Evolutionary conservation across 1,284 basidiomycete genomes (phyloP), one percentile per base, ranked within the genome.

Genomic region (Exobasidium rhododendri): DNA sequence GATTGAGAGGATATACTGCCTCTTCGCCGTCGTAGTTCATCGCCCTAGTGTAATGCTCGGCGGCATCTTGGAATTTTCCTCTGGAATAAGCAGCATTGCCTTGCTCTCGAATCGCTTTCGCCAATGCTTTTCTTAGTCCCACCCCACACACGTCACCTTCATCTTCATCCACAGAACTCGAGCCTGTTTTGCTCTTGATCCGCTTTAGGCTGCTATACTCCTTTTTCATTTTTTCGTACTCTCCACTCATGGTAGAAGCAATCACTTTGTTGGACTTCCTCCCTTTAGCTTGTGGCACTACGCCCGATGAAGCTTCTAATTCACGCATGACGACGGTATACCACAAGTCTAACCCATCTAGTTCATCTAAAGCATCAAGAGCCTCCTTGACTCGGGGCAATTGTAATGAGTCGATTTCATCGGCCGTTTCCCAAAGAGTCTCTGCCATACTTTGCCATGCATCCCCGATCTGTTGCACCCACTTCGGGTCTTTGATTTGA

Each of bases 261-360:
- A 40, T 7, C 17, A 17, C 17, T 30, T 4, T 6, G 49, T 11
- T 6, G 35, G n/a, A 14, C 30, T 29, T 55, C 30, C 29, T 55
- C 30, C 3, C 20, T 6, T 44, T 32, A 31, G n/a, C 17, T 40
- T 40, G 35, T 40, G 7, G 35, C 17, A 40, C 35, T 40, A 17
- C 7, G 7, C 35, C n/a, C 22, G 47, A 24, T 13, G 20, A 50
- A 50, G 35, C 62, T 26, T 51, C 35, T 13, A 67, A 22, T 47
- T 68, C 67, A 28, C 65, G 45, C 20, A 57, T 61, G 20, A 63
- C 61, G 31, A 68, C 57, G 7, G 56, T 51, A 40, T 68, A 68
- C 64, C 59, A 68, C n/a, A 67, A 46, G 20, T 66, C 67, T 11
- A 68, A 43, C 31, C 67, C 67, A 53, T 66, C 28, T 20, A 63